Evolutionary conservation across 352 stramenopile species (phyloP).

Genomic region (Phytophthora vignae): DNA sequence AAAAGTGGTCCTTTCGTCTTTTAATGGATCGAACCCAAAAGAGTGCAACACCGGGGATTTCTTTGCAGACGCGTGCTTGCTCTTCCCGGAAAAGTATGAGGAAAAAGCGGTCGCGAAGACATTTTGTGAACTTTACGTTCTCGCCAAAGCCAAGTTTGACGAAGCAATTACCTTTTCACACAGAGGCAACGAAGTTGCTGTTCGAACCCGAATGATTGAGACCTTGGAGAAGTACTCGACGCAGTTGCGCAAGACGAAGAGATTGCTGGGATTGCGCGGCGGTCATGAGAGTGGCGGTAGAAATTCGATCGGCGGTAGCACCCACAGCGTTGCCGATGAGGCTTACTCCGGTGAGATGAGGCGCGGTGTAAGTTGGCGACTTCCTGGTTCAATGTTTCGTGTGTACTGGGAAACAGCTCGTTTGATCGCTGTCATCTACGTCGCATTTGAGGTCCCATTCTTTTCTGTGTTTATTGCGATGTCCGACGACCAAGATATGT

Average conservation of each 20-base stretch:
- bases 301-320: constrained; percentile 9
- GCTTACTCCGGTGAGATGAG: constrained; percentile 6
- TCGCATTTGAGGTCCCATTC: constrained; percentile 76
- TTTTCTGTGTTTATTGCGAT: constrained; percentile 80
- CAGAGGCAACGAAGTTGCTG: constrained; percentile 41
- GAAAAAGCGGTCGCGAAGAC: constrained; percentile 81
- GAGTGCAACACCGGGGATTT: constrained; percentile 76
- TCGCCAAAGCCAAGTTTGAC: constrained; percentile 75
- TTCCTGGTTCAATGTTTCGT: constrained; percentile 63
- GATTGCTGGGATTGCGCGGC: constrained; percentile 68
- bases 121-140: constrained; percentile 84
- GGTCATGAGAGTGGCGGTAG: constrained; percentile 32
- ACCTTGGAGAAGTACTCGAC: constrained; percentile 71
- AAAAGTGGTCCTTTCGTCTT: constrained; percentile 59
- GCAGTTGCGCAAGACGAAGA: constrained; percentile 81
- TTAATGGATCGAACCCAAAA: constrained; percentile 58
- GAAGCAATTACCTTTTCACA: constrained; percentile 67
- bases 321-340: constrained; percentile 6
- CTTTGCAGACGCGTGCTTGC: constrained; percentile 70
- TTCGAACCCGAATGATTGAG: constrained; percentile 49
- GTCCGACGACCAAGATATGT: constrained; percentile 58
- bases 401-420: constrained; percentile 64
- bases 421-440: constrained; percentile 57
- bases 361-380: constrained; percentile 41
- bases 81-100: constrained; percentile 66